These are phyloP conservation scores for Hypoxylon subgilvum DNA, from an alignment of 495 filamentous ascomycete species.

Conservation along the genomic window DNA sequence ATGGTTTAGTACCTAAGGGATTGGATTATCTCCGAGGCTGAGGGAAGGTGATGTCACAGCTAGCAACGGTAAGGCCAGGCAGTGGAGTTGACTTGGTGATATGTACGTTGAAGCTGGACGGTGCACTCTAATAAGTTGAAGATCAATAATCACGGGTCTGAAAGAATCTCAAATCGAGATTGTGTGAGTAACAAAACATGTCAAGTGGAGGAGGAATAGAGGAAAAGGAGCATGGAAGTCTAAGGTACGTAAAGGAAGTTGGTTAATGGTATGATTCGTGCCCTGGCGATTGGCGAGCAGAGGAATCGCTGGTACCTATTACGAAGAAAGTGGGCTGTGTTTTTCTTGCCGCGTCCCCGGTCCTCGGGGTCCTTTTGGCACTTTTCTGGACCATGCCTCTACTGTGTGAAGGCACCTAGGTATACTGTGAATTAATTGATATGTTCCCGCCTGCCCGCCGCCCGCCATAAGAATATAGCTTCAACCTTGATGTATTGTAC, in stretches of 20 bases:
- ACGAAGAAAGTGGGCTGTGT: constrained; percentile 39
- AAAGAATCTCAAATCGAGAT: not conserved
- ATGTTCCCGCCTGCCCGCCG: too few species aligned
- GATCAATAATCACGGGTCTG: too few species aligned
- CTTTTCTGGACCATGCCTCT: not conserved
- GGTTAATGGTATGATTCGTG: constrained; percentile 36
- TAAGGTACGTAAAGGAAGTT: too few species aligned
- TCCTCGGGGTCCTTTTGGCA: constrained; percentile 20
- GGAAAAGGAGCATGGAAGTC: too few species aligned
- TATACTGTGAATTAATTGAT: not conserved
- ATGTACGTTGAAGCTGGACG: too few species aligned
- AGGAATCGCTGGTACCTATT: constrained; percentile 28
- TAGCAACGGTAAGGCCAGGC: constrained; percentile 15
- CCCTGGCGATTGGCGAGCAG: constrained; percentile 2
- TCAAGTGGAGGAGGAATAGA: not conserved
- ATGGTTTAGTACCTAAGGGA: not conserved
- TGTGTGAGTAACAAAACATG: constrained; percentile 17
- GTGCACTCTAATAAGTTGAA: too few species aligned
- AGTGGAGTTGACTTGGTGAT: too few species aligned
- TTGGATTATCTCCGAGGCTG: constrained; percentile 1
- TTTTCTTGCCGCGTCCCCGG: constrained; percentile 15
- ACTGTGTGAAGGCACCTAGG: too few species aligned
- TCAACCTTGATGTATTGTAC: not conserved
- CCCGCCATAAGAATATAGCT: not conserved
- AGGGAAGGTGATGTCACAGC: constrained; percentile 43